phyloP scores from a whole-genome alignment of 202 grass and related monocot species.

The Setaria italica region DNA sequence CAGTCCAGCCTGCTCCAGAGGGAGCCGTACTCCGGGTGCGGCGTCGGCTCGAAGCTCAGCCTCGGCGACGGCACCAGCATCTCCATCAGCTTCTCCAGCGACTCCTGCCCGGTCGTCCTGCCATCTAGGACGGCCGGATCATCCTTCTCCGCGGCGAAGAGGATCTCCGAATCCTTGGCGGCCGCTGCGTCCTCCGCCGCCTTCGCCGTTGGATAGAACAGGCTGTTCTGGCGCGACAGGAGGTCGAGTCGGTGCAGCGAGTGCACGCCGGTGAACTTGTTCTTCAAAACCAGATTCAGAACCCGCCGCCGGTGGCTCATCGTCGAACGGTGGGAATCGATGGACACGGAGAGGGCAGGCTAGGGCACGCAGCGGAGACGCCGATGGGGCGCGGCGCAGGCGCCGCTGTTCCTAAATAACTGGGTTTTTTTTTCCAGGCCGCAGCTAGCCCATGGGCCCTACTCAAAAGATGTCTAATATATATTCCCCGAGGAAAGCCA shows the following conservation, averaged over 20 bases:
- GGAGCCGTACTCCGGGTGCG: too few relatives aligned
- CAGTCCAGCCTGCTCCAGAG: too few relatives aligned
- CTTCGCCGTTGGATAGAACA: background rate
- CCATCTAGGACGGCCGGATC: background rate
- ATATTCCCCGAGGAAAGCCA: too few relatives aligned
- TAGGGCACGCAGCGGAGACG: too few relatives aligned
- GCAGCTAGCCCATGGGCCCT: too few relatives aligned
- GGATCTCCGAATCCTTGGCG: background rate
- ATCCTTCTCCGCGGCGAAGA: background rate
- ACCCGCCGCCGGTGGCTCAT: background rate
- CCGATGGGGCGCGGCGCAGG: background rate
- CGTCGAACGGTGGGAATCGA: background rate
- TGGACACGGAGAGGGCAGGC: too few relatives aligned
- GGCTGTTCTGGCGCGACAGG: background rate
- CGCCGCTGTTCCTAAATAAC: too few relatives aligned
- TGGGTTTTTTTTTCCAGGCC: too few relatives aligned
- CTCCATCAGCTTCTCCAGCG: background rate
- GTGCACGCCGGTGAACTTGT: background rate
- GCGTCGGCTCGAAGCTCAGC: background rate
- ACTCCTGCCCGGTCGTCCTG: background rate
- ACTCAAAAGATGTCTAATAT: too few relatives aligned
- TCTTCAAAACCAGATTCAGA: background rate
- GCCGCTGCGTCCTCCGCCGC: background rate
- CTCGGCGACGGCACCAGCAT: background rate
- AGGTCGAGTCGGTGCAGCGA: background rate